Evolutionary conservation across 2,329 filamentous ascomycete genomes (phyloP), one percentile per base, ranked within the genome.

Genomic region (Cryphonectria parasitica): DNA sequence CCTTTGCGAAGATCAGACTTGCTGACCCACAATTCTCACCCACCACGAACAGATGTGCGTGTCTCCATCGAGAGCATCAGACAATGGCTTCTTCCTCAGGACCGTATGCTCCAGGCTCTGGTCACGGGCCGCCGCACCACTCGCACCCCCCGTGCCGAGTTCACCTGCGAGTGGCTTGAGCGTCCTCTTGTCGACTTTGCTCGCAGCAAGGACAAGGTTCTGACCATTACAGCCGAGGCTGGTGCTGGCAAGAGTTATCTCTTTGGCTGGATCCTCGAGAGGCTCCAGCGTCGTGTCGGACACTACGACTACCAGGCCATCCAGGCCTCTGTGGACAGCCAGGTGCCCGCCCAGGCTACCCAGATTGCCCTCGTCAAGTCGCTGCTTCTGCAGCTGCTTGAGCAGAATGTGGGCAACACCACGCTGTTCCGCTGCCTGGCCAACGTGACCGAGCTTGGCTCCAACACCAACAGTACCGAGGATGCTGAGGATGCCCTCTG

Each of bases 401-500:
- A 72, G 69, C 71, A 72, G 49, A 72, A 72, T 22, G 71, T 72
- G 2, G 71, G 71, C 66, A 72, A 72, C 49, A 67, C 70, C 45
- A 64, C 69, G 4, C 69, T 72, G 63, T 72, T 72, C 71, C 71
- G 71, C 45, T 71, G 66, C 63, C 71, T 72, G 56, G 71, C 71
- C 39, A 72, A 72, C 43, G 71, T 72, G 66, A 72, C 71, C 19
- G 71, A 72, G 66, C 71, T 72, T 19, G 71, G 69, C 39, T 72
- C 75, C 61, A 74, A 68, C 49, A 74, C 76, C 36, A 74, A 71
- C 62, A 74, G 76, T 72, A 77, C 77, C 10, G 75, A 78, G 45
- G 73, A 71, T 54, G 75, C 75, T 22, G 77, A 77, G 67, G 77
- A 79, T 34, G 71, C 71, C 22, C 71, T 72, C 36, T 72, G 71